Conservation (phyloP, 208 protist genomes). For the Trypanosomatidae sp. region DNA sequence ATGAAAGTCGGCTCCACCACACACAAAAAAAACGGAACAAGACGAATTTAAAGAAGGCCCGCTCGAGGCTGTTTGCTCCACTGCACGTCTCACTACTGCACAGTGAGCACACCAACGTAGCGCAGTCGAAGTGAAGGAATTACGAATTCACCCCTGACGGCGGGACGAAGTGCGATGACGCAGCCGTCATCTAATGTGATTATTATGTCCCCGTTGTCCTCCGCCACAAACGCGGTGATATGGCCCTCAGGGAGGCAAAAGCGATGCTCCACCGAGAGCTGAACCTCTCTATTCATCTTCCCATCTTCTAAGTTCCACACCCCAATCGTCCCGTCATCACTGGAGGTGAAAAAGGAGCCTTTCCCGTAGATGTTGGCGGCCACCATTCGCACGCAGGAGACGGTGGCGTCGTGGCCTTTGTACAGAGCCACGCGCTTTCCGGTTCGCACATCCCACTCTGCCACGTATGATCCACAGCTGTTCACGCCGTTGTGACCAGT, state of each 20-base stretch:
- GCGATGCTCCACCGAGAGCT: conserved; percentile 21
- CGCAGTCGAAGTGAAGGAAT: conserved; percentile 46
- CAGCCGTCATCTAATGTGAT: conserved; percentile 40
- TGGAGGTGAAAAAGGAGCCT: conserved; percentile 50
- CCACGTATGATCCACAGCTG: conserved; percentile 53
- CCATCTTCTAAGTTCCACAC: conserved; percentile 47
- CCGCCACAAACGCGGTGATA: conserved; percentile 46
- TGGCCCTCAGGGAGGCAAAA: conserved; percentile 48
- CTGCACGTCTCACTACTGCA: neutral
- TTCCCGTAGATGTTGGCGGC: conserved; percentile 25
- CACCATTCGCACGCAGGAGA: conserved; percentile 40
- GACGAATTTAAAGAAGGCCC: neutral
- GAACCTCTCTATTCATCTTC: conserved; percentile 29
- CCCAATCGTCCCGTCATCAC: conserved; percentile 50
- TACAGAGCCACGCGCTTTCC: conserved; percentile 47
- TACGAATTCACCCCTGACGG: conserved; percentile 24
- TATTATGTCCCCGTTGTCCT: conserved; percentile 54
- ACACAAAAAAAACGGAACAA: neutral
- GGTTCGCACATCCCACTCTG: conserved; percentile 74
- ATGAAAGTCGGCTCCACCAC: neutral
- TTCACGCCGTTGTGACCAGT: conserved; percentile 82
- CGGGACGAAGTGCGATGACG: conserved; percentile 47
- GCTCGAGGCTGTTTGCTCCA: neutral
- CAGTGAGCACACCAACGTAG: conserved; percentile 40
- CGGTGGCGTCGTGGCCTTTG: conserved; percentile 46